A percentile compares a stretch with the other conserved stretches of the same genome.
Conservation (phyloP, 495 filamentous ascomycete species). For the Hypoxylon fuscum region DNA sequence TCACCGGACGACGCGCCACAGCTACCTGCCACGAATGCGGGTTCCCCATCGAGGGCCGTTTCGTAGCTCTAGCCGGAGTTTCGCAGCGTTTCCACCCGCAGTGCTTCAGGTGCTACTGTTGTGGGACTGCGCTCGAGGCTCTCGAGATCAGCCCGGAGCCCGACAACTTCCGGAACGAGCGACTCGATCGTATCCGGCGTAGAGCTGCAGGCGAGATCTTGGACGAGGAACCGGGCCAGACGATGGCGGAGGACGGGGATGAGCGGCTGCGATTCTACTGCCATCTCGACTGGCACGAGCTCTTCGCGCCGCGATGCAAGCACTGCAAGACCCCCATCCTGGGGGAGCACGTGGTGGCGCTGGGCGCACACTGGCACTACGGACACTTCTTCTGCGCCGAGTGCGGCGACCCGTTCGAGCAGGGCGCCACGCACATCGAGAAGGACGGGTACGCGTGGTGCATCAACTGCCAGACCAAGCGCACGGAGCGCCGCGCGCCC, state of each 20-base stretch:
- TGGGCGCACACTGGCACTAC: conserved; percentile 94
- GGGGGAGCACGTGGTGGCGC: conserved; percentile 90
- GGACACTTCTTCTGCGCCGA: conserved; percentile 99
- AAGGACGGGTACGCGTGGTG: conserved; percentile 99
- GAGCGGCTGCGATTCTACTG: conserved; percentile 85
- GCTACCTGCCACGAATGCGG: conserved; percentile 86
- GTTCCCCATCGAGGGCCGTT: conserved; percentile 84
- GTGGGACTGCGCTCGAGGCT: conserved; percentile 86
- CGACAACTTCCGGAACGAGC: conserved; percentile 69
- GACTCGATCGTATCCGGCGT: conserved; percentile 74
- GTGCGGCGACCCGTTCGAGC: conserved; percentile 94
- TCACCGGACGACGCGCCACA: conserved; percentile 67
- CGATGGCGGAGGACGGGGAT: conserved; percentile 74
- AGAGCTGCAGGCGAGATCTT: conserved; percentile 66
- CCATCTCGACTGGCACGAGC: conserved; percentile 97
- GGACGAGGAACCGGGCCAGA: conserved; percentile 63
- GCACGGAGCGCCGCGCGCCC: conserved; percentile 74
- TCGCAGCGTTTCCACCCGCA: conserved; percentile 85
- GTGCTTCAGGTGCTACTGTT: conserved; percentile 91
- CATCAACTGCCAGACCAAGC: conserved; percentile 87
- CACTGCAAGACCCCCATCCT: conserved; percentile 99
- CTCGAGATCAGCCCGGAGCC: conserved; percentile 97
- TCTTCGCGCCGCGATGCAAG: conserved; percentile 91
- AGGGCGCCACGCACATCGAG: conserved; percentile 87
- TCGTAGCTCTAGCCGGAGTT: conserved; percentile 78